Evolutionary conservation across 306 rosid species (phyloP), one percentile per base, ranked within the genome.

Genomic region (Canavalia gladiata): DNA sequence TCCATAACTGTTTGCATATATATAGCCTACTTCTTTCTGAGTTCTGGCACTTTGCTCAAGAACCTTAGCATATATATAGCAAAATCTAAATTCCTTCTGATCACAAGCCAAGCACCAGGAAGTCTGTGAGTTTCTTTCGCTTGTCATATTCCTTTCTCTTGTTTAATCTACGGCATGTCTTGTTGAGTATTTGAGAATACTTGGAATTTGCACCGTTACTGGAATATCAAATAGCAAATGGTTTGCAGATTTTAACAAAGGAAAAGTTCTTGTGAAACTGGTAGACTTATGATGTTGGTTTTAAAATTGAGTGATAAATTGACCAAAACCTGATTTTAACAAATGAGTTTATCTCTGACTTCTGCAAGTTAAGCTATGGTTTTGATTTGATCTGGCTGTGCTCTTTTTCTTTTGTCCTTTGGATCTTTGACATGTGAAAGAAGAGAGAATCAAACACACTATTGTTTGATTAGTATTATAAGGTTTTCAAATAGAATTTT

Each of bases 131-230:
- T 72, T 65, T 64, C 11, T 72, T 49, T 58, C 50, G 55, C 77
- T 57, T 72, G 45, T 85, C 34, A 28, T 66, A 33, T 59, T 78
- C 72, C 35, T 59, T 85, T 70, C 51, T 59, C 59, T 13, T 58
- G 34, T 37, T 83, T 62, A 46, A 58, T 56, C 28, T 49, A 5
- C 43, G 62, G 68, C 66, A 62, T 74, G 30, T 41, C 39, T 66
- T 39, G 11, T 72, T 37, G 8, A 49, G 69, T 5, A 2, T 45
- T 68, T 54, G 41, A 59, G 33, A 80, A 59, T 33, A 39, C 50
- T 75, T 33, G 18, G 30, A 76, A 31, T 49, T 29, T 50, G 6
- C 11, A 39, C 7, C 4, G 7, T 67, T n/a, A 58, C 28, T 7
- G 1, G 6, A 12, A 49, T 31, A 59, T 37, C 25, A 33, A 10